Evolutionary conservation across 345 rosid species (phyloP).

Genomic region (Brassica juncea): DNA sequence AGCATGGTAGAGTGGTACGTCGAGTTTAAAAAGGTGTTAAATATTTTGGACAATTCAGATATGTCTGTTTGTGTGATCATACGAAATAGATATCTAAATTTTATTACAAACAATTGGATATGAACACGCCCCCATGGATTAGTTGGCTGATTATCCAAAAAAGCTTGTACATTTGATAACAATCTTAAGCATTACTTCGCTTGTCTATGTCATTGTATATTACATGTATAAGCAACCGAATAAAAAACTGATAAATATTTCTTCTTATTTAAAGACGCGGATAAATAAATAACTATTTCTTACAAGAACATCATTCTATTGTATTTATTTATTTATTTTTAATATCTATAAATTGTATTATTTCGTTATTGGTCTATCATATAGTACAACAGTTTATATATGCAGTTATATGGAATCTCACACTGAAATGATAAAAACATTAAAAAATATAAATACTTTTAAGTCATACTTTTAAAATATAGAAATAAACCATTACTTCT

Average conservation of each 20-base stretch:
- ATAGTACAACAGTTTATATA: background rate
- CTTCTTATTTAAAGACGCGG: background rate
- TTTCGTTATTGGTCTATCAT: background rate
- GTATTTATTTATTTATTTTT: background rate
- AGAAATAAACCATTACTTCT: conserved; percentile 33
- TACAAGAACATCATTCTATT: background rate
- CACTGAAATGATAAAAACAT: background rate
- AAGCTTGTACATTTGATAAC: background rate
- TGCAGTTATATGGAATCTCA: background rate
- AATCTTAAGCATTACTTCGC: background rate
- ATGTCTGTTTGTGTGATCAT: no score
- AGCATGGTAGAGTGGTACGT: no score
- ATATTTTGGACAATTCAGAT: no score
- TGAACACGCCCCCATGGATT: no score
- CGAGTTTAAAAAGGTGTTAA: no score
- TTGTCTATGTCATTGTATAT: background rate
- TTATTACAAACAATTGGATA: no score
- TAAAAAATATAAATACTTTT: background rate
- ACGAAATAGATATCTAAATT: no score
- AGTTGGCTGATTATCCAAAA: no score
- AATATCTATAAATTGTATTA: background rate
- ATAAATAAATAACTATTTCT: background rate
- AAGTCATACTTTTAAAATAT: background rate
- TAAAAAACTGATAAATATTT: background rate
- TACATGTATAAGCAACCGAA: background rate